Evolutionary conservation across 2,329 filamentous ascomycete species (phyloP), one percentile per base, ranked within the genome.

Genomic region (Claviceps monticola): DNA sequence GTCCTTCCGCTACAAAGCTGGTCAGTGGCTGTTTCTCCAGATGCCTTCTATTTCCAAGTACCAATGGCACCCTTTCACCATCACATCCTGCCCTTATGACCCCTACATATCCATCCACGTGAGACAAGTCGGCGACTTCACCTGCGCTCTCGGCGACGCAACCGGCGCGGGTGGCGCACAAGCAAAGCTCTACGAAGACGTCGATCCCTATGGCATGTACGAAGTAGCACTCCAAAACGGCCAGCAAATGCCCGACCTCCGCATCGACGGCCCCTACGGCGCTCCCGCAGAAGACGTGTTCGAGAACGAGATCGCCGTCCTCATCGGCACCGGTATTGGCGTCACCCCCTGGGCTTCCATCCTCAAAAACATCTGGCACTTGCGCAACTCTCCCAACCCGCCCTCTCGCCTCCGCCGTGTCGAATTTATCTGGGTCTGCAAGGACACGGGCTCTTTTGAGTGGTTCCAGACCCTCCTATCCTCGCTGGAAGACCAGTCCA

Each of bases 31-130:
- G 39, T 97, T 97, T 74, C 76, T 98, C 54, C 91, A 97, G 67
- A 83, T 95, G 23, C 93, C 93, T 0, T 84, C 86, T 6, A 81
- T 98, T 51, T 95, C 88, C 57, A 80, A 76, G 60, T 83, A 88
- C 64, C 89, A 98, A 72, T 98, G 93, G 93, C 93, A 98, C 70
- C 93, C 93, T 1, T 98, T 97, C 66, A 98, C 93, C 63, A 97
- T 98, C 68, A 98, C 93, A 2, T 97, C 93, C 9, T 98, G 93
- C 69, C 93, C 93, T 5, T 93, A 88, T 63, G 93, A 98, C 61
- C 86, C 88, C 0, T 97, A 97, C 64, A 82, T 97, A 58, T 95
- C 88, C 41, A 79, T 98, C 34, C 93, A 98, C 68, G 83, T 98
- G 53, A 86, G 93, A 48, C 93, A 97, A 71, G 91, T 97, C 6